Evolutionary conservation across 768 basidiomycete species (phyloP).

Genomic region (Auricularia heimuer): DNA sequence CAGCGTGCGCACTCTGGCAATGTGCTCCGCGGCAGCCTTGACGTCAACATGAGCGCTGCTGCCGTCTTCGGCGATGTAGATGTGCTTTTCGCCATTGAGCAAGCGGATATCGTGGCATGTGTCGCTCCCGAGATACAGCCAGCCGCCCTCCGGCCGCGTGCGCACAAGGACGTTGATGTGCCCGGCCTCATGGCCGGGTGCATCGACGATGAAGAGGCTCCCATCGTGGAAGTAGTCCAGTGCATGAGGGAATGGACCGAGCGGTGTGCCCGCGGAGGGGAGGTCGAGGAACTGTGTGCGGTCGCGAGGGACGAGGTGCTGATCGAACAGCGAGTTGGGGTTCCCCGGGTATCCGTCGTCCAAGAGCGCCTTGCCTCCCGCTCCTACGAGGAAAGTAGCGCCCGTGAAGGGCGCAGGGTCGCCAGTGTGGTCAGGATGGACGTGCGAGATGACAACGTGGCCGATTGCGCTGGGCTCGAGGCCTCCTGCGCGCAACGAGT

Average conservation of each 20-base stretch:
- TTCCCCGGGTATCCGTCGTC: slow-evolving; percentile 6
- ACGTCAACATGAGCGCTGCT: neutral
- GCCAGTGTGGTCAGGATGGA: slow-evolving; percentile 12
- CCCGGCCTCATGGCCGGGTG: slow-evolving; percentile 46
- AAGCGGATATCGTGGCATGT: slow-evolving; percentile 47
- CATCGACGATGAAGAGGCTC: slow-evolving; percentile 46
- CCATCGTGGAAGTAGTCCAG: slow-evolving; percentile 52
- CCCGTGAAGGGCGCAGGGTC: slow-evolving; percentile 6
- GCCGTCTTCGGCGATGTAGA: slow-evolving; percentile 21
- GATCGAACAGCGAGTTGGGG: neutral
- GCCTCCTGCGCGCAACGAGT: slow-evolving; percentile 9
- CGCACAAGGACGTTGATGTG: slow-evolving; percentile 47
- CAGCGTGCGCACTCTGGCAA: neutral
- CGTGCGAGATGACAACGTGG: slow-evolving; percentile 7
- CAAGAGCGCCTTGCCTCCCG: neutral
- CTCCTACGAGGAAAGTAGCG: slow-evolving; percentile 11
- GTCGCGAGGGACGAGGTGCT: slow-evolving; percentile 17
- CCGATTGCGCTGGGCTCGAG: slow-evolving; percentile 5
- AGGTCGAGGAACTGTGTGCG: slow-evolving; percentile 27
- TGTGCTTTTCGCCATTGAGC: slow-evolving; percentile 31
- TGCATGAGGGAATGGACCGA: slow-evolving; percentile 42
- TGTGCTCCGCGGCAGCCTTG: neutral
- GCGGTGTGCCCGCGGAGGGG: slow-evolving; percentile 24
- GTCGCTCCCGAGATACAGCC: slow-evolving; percentile 49
- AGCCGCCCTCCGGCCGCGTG: slow-evolving; percentile 29